A percentile compares a stretch with the other conserved stretches of the same genome.
phyloP scores from a whole-genome alignment of 108 stramenopile genomes.

The Nitzschia inconspicua region DNA sequence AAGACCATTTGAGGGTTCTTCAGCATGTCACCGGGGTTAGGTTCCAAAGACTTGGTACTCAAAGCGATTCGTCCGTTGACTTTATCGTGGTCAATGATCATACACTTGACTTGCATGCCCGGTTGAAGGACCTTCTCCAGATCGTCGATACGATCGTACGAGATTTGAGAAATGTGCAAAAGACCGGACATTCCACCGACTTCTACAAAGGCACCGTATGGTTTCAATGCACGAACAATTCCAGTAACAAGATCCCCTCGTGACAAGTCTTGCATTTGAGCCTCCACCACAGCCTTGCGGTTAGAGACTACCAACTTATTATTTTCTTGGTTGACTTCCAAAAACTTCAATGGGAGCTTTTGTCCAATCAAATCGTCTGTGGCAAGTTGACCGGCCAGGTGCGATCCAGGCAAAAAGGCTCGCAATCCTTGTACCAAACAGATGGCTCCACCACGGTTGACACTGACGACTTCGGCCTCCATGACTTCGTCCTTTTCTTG shows the following conservation, averaged over 20 bases:
- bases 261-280: slow-evolving; percentile 87
- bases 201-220: slow-evolving; percentile 97
- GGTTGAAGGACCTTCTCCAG: slow-evolving; percentile 86
- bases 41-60: slow-evolving; percentile 95
- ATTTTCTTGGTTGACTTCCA: slow-evolving; percentile 91
- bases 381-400: slow-evolving; percentile 83
- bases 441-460: slow-evolving; percentile 96
- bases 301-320: slow-evolving; percentile 95
- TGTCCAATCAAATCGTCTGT: slow-evolving; percentile 88
- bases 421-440: slow-evolving; percentile 89
- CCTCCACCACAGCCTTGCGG: slow-evolving; percentile 90
- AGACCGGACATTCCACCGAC: slow-evolving; percentile 95
- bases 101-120: slow-evolving; percentile 92
- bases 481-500: slow-evolving; percentile 79
- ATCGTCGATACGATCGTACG: slow-evolving; percentile 95
- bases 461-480: slow-evolving; percentile 86
- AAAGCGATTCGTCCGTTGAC: slow-evolving; percentile 94
- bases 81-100: slow-evolving; percentile 98
- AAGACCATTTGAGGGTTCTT: slow-evolving; percentile 84
- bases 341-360: slow-evolving; percentile 84
- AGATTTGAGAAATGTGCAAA: slow-evolving; percentile 97
- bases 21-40: slow-evolving; percentile 96
- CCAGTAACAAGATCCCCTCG: slow-evolving; percentile 93
- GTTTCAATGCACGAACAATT: slow-evolving; percentile 93
- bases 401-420: slow-evolving; percentile 95